Evolutionary conservation across 108 stramenopile species (phyloP).

Genomic region (Skeletonema grethae): DNA sequence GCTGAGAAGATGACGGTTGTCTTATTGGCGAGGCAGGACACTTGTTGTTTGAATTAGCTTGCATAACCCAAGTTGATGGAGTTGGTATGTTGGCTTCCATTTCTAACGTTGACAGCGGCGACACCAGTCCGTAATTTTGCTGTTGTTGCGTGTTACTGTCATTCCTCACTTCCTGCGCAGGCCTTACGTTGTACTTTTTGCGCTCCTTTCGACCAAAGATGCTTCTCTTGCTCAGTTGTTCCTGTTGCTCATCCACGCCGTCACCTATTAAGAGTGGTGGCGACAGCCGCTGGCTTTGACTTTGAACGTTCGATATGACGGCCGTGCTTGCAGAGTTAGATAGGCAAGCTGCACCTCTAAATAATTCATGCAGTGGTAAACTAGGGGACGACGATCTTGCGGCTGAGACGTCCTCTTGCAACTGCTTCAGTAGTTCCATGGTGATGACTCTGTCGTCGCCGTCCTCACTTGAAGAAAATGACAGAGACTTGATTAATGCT

Average conservation of each 20-base stretch:
- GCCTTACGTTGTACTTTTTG: slow-evolving; percentile 1
- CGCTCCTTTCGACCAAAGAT: slow-evolving; percentile 1
- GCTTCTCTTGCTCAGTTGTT: not conserved
- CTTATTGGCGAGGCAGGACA: not conserved
- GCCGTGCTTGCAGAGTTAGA: not conserved
- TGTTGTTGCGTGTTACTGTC: slow-evolving; percentile 1
- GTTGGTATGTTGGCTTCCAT: not conserved
- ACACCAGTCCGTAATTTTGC: not conserved
- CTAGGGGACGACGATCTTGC: not conserved
- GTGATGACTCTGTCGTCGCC: not conserved
- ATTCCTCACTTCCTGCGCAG: not conserved
- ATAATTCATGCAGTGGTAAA: not conserved
- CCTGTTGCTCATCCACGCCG: not conserved
- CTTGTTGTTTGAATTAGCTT: not conserved
- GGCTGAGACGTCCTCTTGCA: not conserved
- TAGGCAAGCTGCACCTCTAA: not conserved
- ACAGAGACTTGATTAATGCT: not conserved
- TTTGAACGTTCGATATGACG: not conserved
- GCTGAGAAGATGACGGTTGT: not conserved
- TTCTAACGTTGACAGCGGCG: not conserved
- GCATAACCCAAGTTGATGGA: not conserved
- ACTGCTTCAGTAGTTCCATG: not conserved
- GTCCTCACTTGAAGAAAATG: slow-evolving; percentile 1
- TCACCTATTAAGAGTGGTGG: not conserved
- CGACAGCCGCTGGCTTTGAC: not conserved